These are phyloP conservation scores for Trichophyton equinum DNA, from an alignment of 2,329 filamentous ascomycete species.

Conservation along the genomic window DNA sequence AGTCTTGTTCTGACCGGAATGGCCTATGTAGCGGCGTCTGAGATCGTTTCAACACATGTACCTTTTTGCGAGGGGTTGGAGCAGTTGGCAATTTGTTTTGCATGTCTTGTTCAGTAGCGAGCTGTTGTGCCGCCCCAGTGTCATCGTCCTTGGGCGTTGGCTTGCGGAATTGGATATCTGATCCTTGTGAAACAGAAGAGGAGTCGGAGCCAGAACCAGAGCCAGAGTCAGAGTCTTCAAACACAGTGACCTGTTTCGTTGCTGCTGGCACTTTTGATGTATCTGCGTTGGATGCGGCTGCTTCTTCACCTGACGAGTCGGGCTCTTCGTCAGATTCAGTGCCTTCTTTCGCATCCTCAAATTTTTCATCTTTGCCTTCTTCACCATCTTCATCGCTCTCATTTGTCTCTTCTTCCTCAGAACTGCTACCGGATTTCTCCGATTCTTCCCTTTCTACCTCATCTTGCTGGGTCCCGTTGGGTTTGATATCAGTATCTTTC, in stretches of 20 bases:
- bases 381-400: background rate
- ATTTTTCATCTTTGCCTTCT: background rate
- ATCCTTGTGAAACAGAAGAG: background rate
- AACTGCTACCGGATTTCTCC: background rate
- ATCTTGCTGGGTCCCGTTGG: background rate
- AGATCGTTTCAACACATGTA: background rate
- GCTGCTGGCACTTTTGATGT: background rate
- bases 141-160: background rate
- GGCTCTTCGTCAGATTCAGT: background rate
- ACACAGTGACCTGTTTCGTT: background rate
- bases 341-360: background rate
- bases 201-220: background rate
- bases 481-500: background rate
- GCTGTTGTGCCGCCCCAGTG: background rate
- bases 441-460: background rate
- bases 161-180: background rate
- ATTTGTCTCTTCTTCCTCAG: background rate
- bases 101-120: background rate
- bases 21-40: background rate
- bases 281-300: background rate
- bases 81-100: background rate
- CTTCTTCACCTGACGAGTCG: background rate
- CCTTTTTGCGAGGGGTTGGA: background rate
- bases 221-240: background rate
- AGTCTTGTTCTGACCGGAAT: background rate